A percentile compares a stretch with the other conserved stretches of the same genome.
Evolutionary conservation across 2,329 filamentous ascomycete species (phyloP).

Genomic region (Paraphoma chrysanthemicola): DNA sequence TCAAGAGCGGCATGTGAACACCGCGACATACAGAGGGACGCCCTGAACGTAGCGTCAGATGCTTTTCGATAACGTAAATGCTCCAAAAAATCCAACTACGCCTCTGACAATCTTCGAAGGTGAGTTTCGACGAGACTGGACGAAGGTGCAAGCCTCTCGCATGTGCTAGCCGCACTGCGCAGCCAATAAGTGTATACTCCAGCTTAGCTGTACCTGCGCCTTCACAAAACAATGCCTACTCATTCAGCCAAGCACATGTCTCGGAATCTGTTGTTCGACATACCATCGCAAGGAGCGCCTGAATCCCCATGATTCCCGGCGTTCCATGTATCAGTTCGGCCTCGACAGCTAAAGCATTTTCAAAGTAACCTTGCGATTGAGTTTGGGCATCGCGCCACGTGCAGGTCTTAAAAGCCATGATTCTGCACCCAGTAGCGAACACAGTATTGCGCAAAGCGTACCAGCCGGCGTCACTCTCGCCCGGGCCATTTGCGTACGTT

Average conservation of each 20-base stretch:
- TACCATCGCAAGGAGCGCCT: not conserved
- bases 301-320: not conserved
- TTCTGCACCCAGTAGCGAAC: not conserved
- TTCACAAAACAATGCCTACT: not conserved
- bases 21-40: not conserved
- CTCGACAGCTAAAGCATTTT: constrained; percentile 5
- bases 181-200: not conserved
- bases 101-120: not conserved
- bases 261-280: not conserved
- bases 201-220: not conserved
- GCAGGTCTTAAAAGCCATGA: not conserved
- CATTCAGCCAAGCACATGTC: not conserved
- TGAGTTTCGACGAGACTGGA: not conserved
- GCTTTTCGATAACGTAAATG: constrained; percentile 3
- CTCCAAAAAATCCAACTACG: constrained; percentile 4
- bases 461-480: not conserved
- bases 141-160: not conserved
- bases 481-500: not conserved
- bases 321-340: not conserved
- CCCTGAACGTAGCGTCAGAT: not conserved
- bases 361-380: not conserved
- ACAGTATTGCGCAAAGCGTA: not conserved
- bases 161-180: not conserved
- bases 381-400: constrained; percentile 1
- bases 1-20: too few relatives aligned